Percentiles rank a stretch among this genome's conserved stretches.
phyloP scores from a whole-genome alignment of 2,329 filamentous ascomycete species.

The Clonostachys rosea region DNA sequence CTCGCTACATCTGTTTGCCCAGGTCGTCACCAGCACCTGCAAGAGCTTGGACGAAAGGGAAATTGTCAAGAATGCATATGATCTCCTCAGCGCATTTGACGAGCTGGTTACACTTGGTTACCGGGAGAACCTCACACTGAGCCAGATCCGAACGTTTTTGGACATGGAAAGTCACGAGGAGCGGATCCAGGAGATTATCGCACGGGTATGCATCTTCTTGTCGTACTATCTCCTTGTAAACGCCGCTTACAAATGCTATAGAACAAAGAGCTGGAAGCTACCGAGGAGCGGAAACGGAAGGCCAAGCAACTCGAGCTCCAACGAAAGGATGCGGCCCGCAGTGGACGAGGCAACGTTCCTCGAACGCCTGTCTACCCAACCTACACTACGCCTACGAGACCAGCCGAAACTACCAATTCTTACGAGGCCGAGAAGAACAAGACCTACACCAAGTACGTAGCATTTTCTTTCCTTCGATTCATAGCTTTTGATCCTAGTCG shows the following conservation, averaged over 20 bases:
- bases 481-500: no score
- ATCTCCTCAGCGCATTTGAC: constrained; percentile 93
- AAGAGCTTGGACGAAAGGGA: constrained; percentile 94
- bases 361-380: constrained; percentile 82
- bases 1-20: constrained; percentile 93
- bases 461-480: neutral
- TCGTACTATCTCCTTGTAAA: neutral
- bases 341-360: constrained; percentile 60
- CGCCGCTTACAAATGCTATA: constrained; percentile 26
- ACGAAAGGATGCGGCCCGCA: constrained; percentile 88
- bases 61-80: constrained; percentile 91
- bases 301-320: constrained; percentile 99
- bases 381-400: constrained; percentile 75
- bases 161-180: constrained; percentile 99
- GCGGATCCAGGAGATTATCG: constrained; percentile 97
- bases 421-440: constrained; percentile 99
- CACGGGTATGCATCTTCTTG: constrained; percentile 57
- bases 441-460: constrained; percentile 67
- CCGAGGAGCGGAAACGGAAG: constrained; percentile 96
- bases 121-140: constrained; percentile 90
- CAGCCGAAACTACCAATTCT: constrained; percentile 80
- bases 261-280: constrained; percentile 98
- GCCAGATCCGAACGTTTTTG: constrained; percentile 97
- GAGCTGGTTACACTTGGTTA: constrained; percentile 96
- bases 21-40: constrained; percentile 95